phyloP scores from a whole-genome alignment of 306 rosid species.

The Vicia faba region DNA sequence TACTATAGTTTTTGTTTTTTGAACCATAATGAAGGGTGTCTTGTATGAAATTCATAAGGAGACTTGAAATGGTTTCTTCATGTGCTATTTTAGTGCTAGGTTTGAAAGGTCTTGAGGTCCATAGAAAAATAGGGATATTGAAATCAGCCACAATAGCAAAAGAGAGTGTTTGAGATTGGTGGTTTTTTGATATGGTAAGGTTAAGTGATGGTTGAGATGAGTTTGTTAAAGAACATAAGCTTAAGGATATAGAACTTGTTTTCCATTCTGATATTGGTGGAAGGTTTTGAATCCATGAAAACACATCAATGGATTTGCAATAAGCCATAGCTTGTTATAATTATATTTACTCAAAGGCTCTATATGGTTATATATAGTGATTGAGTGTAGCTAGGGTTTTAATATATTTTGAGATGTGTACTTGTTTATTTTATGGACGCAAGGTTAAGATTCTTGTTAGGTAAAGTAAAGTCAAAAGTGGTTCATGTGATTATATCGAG shows the following conservation, averaged over 20 bases:
- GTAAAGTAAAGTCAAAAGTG: slow-evolving; percentile 46
- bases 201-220: slow-evolving; percentile 73
- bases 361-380: slow-evolving; percentile 10
- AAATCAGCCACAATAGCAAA: slow-evolving; percentile 65
- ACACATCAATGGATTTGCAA: slow-evolving; percentile 60
- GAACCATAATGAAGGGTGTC: slow-evolving; percentile 81
- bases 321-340: slow-evolving; percentile 54
- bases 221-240: slow-evolving; percentile 50
- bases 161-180: slow-evolving; percentile 45
- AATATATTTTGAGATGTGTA: slow-evolving; percentile 24
- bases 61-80: slow-evolving; percentile 52
- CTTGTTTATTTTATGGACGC: slow-evolving; percentile 35
- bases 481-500: slow-evolving; percentile 34
- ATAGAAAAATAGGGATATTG: slow-evolving; percentile 66
- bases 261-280: slow-evolving; percentile 77
- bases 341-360: not conserved
- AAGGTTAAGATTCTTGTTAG: slow-evolving; percentile 43
- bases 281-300: slow-evolving; percentile 75
- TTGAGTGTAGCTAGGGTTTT: not conserved
- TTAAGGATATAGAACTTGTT: slow-evolving; percentile 50
- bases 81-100: slow-evolving; percentile 39
- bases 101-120: slow-evolving; percentile 78
- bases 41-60: slow-evolving; percentile 62
- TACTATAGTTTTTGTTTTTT: slow-evolving; percentile 37
- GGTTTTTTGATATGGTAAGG: slow-evolving; percentile 55